A percentile compares a stretch with the other conserved stretches of the same genome.
These are phyloP conservation scores for Peronospora belbahrii DNA, from an alignment of 352 stramenopile species.

Conservation along the genomic window DNA sequence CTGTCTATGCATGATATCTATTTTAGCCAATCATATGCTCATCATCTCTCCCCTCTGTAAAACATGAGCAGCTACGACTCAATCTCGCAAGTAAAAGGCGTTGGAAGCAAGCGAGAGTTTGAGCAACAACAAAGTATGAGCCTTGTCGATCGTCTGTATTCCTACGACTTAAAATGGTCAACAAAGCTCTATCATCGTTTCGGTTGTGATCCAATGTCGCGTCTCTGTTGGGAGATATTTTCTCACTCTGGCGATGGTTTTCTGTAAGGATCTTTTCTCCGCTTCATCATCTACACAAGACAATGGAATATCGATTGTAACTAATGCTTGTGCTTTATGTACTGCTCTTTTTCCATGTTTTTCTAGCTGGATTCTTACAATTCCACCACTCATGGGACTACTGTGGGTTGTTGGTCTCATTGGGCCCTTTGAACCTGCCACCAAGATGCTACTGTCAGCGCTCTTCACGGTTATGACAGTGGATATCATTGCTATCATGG, in stretches of 20 bases:
- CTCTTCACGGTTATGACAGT: slow-evolving; percentile 40
- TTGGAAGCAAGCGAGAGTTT: slow-evolving; percentile 11
- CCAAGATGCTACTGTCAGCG: slow-evolving; percentile 32
- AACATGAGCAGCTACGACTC: slow-evolving; percentile 26
- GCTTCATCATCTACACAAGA: background rate
- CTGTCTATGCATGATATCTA: background rate
- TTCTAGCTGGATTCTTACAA: slow-evolving; percentile 36
- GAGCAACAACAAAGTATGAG: slow-evolving; percentile 37
- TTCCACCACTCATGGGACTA: slow-evolving; percentile 31
- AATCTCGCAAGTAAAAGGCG: slow-evolving; percentile 22
- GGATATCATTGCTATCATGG: slow-evolving; percentile 71
- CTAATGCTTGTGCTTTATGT: too few relatives aligned
- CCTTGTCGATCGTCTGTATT: slow-evolving; percentile 49
- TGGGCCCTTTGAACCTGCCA: slow-evolving; percentile 23
- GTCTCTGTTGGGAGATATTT: slow-evolving; percentile 69
- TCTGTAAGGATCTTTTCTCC: slow-evolving; percentile 35
- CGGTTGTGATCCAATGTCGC: slow-evolving; percentile 31
- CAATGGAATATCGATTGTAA: background rate
- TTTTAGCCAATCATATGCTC: slow-evolving; percentile 23
- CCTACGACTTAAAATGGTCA: slow-evolving; percentile 67
- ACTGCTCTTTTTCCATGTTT: slow-evolving; percentile 8
- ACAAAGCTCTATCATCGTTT: slow-evolving; percentile 65
- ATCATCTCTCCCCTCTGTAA: background rate
- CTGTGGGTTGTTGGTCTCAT: slow-evolving; percentile 29
- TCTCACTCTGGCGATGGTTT: slow-evolving; percentile 79